These are phyloP conservation scores for Chaetoceros tenuissimus DNA, from an alignment of 108 stramenopile species.

Conservation along the genomic window DNA sequence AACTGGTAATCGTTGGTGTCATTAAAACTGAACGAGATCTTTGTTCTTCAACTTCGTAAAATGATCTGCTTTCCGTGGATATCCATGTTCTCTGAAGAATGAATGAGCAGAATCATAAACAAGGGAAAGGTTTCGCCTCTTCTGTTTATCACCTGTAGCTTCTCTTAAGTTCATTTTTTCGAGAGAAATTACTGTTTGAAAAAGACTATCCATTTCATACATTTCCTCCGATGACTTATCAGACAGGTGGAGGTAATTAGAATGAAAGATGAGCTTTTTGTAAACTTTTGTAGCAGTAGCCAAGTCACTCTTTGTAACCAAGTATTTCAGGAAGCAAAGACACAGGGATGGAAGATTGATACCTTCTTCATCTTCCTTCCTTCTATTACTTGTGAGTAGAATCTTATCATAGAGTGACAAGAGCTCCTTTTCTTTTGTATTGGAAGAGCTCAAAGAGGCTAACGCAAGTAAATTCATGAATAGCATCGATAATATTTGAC, in stretches of 20 bases:
- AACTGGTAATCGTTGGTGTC: too few relatives aligned
- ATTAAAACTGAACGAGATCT: too few relatives aligned
- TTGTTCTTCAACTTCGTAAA: background rate
- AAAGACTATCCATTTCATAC: constrained; percentile 20
- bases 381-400: constrained; percentile 41
- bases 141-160: too few relatives aligned
- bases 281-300: constrained; percentile 44
- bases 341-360: constrained; percentile 22
- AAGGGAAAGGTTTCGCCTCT: background rate
- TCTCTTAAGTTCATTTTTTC: constrained; percentile 13
- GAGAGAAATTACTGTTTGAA: constrained; percentile 41
- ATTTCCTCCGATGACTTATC: constrained; percentile 24
- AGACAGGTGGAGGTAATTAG: constrained; percentile 19
- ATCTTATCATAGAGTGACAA: constrained; percentile 43
- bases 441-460: constrained; percentile 3
- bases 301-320: constrained; percentile 10
- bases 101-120: background rate
- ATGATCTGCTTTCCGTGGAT: background rate
- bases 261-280: constrained; percentile 41
- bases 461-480: constrained; percentile 35
- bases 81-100: background rate
- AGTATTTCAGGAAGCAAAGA: constrained; percentile 30
- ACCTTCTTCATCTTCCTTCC: constrained; percentile 16
- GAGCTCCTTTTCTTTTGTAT: constrained; percentile 13
- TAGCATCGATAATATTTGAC: constrained; percentile 39